Evolutionary conservation across 495 filamentous ascomycete genomes (phyloP).

Genomic region (Astrocystis sublimbata): DNA sequence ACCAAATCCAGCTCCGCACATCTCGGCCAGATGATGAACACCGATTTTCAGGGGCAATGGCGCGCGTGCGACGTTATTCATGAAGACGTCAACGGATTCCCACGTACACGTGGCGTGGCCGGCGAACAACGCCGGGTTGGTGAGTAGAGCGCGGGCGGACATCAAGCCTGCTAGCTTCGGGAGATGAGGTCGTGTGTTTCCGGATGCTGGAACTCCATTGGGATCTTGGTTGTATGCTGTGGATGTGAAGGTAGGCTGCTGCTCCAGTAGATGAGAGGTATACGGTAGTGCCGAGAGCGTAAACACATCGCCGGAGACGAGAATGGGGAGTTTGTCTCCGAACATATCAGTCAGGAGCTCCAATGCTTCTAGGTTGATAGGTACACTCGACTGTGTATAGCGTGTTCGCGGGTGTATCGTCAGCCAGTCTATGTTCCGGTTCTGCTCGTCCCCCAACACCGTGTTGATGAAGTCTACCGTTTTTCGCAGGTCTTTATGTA

Average conservation of each 20-base stretch:
- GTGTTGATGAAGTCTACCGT: conserved; percentile 55
- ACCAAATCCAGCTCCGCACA: conserved; percentile 56
- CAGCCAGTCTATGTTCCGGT: conserved; percentile 57
- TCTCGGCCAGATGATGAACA: conserved; percentile 64
- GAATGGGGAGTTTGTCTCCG: conserved; percentile 50
- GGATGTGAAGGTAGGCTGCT: conserved; percentile 29
- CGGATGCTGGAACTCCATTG: neutral
- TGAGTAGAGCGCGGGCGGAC: conserved; percentile 62
- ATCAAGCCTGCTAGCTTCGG: conserved; percentile 55
- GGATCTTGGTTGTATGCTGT: neutral
- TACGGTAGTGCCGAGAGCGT: conserved; percentile 47
- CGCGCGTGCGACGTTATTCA: conserved; percentile 50
- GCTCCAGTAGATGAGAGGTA: conserved; percentile 36
- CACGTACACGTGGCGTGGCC: conserved; percentile 58
- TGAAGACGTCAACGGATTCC: conserved; percentile 59
- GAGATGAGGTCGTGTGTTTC: conserved; percentile 25
- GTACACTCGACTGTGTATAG: conserved; percentile 53
- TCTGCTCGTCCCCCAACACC: conserved; percentile 44
- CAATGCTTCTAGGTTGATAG: conserved; percentile 63
- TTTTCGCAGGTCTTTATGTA: conserved; percentile 59
- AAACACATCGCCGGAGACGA: conserved; percentile 66
- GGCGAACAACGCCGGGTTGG: conserved; percentile 63
- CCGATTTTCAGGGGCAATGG: conserved; percentile 61
- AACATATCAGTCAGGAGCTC: conserved; percentile 50
- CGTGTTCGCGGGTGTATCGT: conserved; percentile 65